Conservation (phyloP, 2,329 filamentous ascomycete species). For the Trichoderma sp. region DNA sequence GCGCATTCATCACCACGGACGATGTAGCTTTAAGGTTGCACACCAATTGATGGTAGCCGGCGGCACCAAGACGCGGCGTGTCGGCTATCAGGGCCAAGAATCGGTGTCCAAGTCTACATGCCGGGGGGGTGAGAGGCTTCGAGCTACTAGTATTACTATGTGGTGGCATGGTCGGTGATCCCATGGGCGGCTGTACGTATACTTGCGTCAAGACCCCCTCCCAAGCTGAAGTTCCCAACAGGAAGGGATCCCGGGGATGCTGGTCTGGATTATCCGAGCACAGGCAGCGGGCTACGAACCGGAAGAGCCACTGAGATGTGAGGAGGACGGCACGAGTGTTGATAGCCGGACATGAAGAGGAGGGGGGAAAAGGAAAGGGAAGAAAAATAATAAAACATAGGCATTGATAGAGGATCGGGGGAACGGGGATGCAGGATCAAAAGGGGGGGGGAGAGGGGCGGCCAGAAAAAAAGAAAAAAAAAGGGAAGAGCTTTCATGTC, state of each 20-base stretch:
- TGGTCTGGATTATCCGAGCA: not conserved
- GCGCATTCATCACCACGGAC: not conserved
- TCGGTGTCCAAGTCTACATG: conserved; percentile 11
- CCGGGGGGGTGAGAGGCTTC: not conserved
- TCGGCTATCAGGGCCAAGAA: not conserved
- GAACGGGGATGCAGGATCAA: not conserved
- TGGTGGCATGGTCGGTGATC: not conserved
- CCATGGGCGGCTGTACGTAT: conserved; percentile 6
- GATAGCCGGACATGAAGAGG: not conserved
- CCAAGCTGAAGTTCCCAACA: conserved; percentile 2
- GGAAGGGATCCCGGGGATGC: not conserved
- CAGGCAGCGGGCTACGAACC: not conserved
- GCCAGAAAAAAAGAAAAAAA: not conserved
- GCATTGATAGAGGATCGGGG: not conserved
- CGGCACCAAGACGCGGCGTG: not conserved
- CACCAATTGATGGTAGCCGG: not conserved
- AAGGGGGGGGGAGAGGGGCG: not conserved
- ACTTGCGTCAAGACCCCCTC: not conserved
- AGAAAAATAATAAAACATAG: not conserved
- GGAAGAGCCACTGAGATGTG: conserved; percentile 7
- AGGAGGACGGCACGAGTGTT: conserved; percentile 1
- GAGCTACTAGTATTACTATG: not conserved
- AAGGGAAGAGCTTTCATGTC: not conserved
- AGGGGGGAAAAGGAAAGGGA: not conserved
- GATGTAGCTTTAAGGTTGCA: not conserved